These are phyloP conservation scores for Chrysopogon serrulatus DNA, from an alignment of 176 grass and related monocot species.

Conservation along the genomic window DNA sequence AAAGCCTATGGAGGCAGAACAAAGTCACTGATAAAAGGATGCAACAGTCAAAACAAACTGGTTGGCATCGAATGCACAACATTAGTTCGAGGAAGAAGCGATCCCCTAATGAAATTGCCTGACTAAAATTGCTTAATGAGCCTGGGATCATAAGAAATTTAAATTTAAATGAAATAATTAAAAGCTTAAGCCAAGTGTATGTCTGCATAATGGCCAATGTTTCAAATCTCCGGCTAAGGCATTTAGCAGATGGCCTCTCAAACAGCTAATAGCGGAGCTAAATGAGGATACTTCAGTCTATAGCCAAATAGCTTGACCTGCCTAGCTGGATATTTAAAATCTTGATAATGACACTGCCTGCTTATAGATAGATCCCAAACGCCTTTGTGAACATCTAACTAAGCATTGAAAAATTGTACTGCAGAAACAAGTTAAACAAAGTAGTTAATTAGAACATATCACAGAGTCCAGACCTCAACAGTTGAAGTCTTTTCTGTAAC, in stretches of 20 bases:
- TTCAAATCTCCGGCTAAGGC: too few relatives aligned
- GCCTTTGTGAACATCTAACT: background rate
- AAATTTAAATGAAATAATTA: slow-evolving; percentile 18
- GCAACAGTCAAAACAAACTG: slow-evolving; percentile 15
- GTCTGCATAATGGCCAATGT: background rate
- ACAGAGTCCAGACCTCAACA: slow-evolving; percentile 57
- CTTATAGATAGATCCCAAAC: slow-evolving; percentile 12
- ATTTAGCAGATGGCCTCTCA: too few relatives aligned
- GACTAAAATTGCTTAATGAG: background rate
- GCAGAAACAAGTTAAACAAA: slow-evolving; percentile 4
- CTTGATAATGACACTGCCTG: background rate
- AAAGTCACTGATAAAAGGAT: slow-evolving; percentile 6
- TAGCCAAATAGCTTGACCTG: too few relatives aligned
- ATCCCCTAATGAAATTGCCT: background rate
- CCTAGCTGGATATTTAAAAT: too few relatives aligned
- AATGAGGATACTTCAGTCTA: too few relatives aligned
- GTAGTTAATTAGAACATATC: slow-evolving; percentile 2
- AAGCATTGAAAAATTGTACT: background rate
- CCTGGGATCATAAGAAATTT: background rate
- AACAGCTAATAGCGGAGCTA: too few relatives aligned
- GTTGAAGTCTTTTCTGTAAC: slow-evolving; percentile 44
- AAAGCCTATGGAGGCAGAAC: slow-evolving; percentile 1
- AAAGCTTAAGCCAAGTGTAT: background rate
- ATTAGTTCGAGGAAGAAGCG: background rate
- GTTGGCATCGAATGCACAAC: background rate